Evolutionary conservation across 257 asterid species (phyloP).

Genomic region (Leptodermis oblonga): DNA sequence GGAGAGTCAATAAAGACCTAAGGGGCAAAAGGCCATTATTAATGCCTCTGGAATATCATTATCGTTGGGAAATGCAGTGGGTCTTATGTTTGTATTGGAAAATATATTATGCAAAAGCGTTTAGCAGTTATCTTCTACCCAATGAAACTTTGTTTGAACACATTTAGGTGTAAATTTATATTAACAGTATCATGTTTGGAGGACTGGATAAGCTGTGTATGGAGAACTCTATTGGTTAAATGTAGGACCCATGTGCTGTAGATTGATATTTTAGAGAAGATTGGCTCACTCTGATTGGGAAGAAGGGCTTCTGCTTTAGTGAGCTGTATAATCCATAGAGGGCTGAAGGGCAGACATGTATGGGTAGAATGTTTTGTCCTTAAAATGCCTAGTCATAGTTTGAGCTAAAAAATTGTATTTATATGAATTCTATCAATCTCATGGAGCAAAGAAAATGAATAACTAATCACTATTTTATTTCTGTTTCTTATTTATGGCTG

Average conservation of each 20-base stretch:
- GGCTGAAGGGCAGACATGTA: not conserved
- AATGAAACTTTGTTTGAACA: not conserved
- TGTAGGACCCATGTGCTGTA: not conserved
- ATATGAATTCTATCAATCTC: not conserved
- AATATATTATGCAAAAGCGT: not conserved
- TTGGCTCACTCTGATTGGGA: not conserved
- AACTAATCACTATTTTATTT: not conserved
- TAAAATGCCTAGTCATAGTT: no score
- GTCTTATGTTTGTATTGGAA: not conserved
- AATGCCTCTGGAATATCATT: not conserved
- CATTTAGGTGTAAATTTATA: not conserved
- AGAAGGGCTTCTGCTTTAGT: not conserved
- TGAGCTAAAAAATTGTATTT: not conserved
- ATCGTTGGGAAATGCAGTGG: not conserved
- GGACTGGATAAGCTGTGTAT: no score
- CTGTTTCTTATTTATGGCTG: not conserved
- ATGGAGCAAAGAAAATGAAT: not conserved
- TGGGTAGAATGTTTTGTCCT: no score
- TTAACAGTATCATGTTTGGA: not conserved
- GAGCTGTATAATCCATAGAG: not conserved
- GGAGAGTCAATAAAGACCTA: no score
- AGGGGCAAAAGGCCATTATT: not conserved
- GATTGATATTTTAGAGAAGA: not conserved
- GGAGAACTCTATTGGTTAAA: not conserved
- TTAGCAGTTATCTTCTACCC: not conserved